Percentiles rank a stretch among this genome's conserved stretches.
Evolutionary conservation across 2,329 filamentous ascomycete species (phyloP).

Genomic region (Xylariaceae sp.): DNA sequence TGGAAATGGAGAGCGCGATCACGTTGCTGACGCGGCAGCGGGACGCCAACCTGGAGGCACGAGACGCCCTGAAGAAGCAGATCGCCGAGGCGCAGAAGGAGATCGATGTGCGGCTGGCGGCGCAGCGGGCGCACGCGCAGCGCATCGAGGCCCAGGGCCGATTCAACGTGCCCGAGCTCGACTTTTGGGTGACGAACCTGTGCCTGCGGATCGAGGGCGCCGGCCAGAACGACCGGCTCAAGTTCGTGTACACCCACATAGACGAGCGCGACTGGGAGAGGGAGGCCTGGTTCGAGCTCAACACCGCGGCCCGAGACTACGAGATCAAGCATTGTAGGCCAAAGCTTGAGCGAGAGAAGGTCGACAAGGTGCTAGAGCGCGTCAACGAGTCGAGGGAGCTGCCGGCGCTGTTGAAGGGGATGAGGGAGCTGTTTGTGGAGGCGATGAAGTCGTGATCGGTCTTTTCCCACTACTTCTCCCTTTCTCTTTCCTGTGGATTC

Average conservation of each 20-base stretch:
- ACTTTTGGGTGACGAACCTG: conserved; percentile 92
- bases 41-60: conserved; percentile 52
- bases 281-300: conserved; percentile 91
- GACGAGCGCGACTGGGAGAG: conserved; percentile 82
- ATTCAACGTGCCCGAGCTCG: conserved; percentile 87
- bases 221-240: conserved; percentile 75
- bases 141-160: conserved; percentile 78
- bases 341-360: conserved; percentile 71
- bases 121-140: conserved; percentile 65
- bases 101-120: conserved; percentile 64
- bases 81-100: conserved; percentile 63
- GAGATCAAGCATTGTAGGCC: conserved; percentile 76
- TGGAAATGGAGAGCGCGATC: conserved; percentile 65
- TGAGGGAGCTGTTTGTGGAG: conserved; percentile 73
- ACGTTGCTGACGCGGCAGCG: conserved; percentile 53
- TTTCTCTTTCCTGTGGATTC: background rate
- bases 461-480: too few species aligned
- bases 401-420: conserved; percentile 68
- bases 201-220: conserved; percentile 86
- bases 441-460: conserved; percentile 48
- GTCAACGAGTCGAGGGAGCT: conserved; percentile 78
- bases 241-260: conserved; percentile 84
- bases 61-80: conserved; percentile 54
- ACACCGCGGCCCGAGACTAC: conserved; percentile 76
- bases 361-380: conserved; percentile 69